These are phyloP conservation scores for Talaromyces sp. DNA, from an alignment of 2,329 filamentous ascomycete genomes.

Conservation along the genomic window DNA sequence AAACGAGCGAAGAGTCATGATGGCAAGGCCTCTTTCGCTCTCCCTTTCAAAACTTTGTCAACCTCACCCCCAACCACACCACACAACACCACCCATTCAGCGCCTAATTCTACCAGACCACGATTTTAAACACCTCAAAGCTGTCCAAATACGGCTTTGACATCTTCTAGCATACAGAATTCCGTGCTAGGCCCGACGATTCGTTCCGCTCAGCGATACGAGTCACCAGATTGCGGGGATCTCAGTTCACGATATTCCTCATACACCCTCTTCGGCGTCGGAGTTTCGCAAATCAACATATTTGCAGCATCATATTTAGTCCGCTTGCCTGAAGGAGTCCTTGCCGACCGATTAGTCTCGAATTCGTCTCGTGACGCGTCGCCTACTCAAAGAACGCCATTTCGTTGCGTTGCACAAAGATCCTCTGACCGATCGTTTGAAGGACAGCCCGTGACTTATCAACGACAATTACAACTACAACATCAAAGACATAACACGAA, in stretches of 20 bases:
- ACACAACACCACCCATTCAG: not conserved
- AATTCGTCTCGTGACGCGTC: not conserved
- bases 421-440: not conserved
- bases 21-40: not conserved
- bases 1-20: conserved; percentile 13
- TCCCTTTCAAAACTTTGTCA: not conserved
- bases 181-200: conserved; percentile 2
- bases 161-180: not conserved
- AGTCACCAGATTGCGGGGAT: conserved; percentile 12
- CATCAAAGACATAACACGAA: conserved; percentile 7
- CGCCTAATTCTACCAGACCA: not conserved
- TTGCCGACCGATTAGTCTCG: not conserved
- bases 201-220: not conserved
- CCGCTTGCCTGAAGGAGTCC: not conserved
- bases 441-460: not conserved
- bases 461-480: not conserved
- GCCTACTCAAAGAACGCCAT: not conserved
- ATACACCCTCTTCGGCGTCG: not conserved
- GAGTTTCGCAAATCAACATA: conserved; percentile 3
- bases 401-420: not conserved
- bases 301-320: not conserved
- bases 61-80: not conserved
- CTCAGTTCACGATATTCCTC: not conserved
- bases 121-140: not conserved
- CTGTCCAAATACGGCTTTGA: not conserved